Conservation (phyloP, 1,139 yeast genomes). For the Kodamaea alishanica region DNA sequence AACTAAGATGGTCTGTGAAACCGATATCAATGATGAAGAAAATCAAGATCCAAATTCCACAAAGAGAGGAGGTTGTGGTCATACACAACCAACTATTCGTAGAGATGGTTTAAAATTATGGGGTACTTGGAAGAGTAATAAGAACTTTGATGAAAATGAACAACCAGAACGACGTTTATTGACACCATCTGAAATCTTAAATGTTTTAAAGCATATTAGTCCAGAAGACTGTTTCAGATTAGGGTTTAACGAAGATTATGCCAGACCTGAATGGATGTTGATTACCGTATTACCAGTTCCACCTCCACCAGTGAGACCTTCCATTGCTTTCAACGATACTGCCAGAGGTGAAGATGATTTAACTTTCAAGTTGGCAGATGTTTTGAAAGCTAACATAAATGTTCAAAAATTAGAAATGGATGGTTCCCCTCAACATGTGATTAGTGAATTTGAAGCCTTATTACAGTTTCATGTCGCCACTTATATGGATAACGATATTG, state of each 20-base stretch:
- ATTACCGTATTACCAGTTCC: constrained; percentile 98
- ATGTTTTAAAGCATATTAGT: constrained; percentile 87
- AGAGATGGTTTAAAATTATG: constrained; percentile 92
- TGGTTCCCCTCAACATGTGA: constrained; percentile 98
- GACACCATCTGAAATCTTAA: constrained; percentile 83
- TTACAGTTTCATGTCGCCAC: constrained; percentile 99
- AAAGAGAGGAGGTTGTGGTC: constrained; percentile 97
- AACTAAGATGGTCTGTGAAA: constrained; percentile 92
- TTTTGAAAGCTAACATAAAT: constrained; percentile 90
- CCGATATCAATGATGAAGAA: constrained; percentile 70
- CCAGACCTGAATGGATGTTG: constrained; percentile 98
- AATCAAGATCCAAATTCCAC: constrained; percentile 36
- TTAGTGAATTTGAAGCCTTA: constrained; percentile 92
- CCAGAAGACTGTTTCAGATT: constrained; percentile 75
- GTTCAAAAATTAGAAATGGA: constrained; percentile 96
- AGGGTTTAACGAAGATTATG: constrained; percentile 93
- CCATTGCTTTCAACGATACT: constrained; percentile 97
- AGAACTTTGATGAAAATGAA: constrained; percentile 71
- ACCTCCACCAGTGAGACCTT: constrained; percentile 98
- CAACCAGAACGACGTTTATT: constrained; percentile 91
- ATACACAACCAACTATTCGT: constrained; percentile 92
- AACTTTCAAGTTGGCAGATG: constrained; percentile 96
- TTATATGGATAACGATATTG: constrained; percentile 98
- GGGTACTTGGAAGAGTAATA: constrained; percentile 96
- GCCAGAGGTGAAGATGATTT: constrained; percentile 99